Evolutionary conservation across 108 stramenopile genomes (phyloP), one percentile per base, ranked within the genome.

Genomic region (Discostella stelligeroides): DNA sequence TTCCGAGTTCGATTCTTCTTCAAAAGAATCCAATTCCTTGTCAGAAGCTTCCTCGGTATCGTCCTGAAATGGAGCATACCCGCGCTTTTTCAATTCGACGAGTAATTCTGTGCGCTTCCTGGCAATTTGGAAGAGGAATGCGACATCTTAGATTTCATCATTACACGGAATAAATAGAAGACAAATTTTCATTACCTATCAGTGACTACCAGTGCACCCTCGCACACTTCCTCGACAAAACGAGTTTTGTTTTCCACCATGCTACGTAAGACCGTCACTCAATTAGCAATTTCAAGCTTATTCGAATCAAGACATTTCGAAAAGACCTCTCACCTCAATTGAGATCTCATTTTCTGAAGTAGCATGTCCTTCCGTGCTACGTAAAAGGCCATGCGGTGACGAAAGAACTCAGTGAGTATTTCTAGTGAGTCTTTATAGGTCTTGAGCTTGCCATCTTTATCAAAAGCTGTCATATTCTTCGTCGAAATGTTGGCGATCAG

Each of bases 181-280:
- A n/a, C n/a, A n/a, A n/a, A n/a, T n/a, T n/a, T n/a, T n/a, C n/a
- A n/a, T n/a, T n/a, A n/a, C n/a, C n/a, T n/a, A n/a, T 97, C 98
- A 74, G 82, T 84, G 18, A 99, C 95, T 5, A 96, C 75, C 34
- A 99, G 82, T 9, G 92, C 82, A 0, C 95, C 98, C 29, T 85
- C 73, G 72, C 97, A 94, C 30, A 99, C 98, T 56, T 95, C 96
- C 57, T 90, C 83, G 23, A 99, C 90, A 66, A 99, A 99, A 7
- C 98, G 94, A 47, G 95, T 96, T 86, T 99, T 99, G 87, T 98
- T 98, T 60, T 88, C 86, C 39, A 99, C 88, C 40, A 91, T 93
- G n/a, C n/a, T n/a, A n/a, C n/a, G n/a, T n/a, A n/a, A n/a, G n/a
- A n/a, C n/a, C n/a, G n/a, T n/a, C n/a, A n/a, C n/a, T n/a, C n/a